phyloP scores from a whole-genome alignment of 768 basidiomycete species.

The Scleroderma bovista region DNA sequence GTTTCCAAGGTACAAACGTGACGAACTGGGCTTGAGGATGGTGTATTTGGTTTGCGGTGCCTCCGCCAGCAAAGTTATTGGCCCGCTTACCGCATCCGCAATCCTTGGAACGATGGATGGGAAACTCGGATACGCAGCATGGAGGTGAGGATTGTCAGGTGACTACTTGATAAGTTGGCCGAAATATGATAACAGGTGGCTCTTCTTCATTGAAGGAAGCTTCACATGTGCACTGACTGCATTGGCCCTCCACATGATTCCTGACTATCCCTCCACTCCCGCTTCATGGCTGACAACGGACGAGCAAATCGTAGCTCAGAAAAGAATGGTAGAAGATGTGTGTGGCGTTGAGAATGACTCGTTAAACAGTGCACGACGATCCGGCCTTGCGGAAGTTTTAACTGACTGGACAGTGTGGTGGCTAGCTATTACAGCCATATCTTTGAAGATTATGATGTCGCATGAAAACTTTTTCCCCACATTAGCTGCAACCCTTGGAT shows the following conservation, averaged over 20 bases:
- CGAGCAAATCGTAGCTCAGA: background rate
- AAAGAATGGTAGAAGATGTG: conserved; percentile 54
- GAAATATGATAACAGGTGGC: conserved; percentile 41
- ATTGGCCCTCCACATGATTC: conserved; percentile 54
- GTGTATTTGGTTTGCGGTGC: conserved; percentile 41
- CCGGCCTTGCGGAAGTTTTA: conserved; percentile 50
- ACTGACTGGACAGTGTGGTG: conserved; percentile 78
- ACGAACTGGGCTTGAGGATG: conserved; percentile 33
- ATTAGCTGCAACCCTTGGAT: conserved; percentile 63
- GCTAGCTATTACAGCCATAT: conserved; percentile 60
- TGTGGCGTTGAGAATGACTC: conserved; percentile 43
- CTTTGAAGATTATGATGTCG: conserved; percentile 47
- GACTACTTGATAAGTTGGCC: background rate
- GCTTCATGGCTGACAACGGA: conserved; percentile 28
- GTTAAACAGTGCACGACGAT: conserved; percentile 30
- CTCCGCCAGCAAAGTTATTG: conserved; percentile 47
- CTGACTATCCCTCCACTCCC: conserved; percentile 60
- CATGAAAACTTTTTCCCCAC: conserved; percentile 82
- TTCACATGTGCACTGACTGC: conserved; percentile 47
- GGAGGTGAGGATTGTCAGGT: conserved; percentile 31
- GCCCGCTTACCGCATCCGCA: conserved; percentile 40
- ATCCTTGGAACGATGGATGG: conserved; percentile 43
- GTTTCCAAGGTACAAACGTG: conserved; percentile 31
- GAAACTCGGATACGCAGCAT: conserved; percentile 38
- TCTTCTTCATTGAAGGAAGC: conserved; percentile 60